phyloP scores from a whole-genome alignment of 108 stramenopile species.

The Nitzschia sp. region DNA sequence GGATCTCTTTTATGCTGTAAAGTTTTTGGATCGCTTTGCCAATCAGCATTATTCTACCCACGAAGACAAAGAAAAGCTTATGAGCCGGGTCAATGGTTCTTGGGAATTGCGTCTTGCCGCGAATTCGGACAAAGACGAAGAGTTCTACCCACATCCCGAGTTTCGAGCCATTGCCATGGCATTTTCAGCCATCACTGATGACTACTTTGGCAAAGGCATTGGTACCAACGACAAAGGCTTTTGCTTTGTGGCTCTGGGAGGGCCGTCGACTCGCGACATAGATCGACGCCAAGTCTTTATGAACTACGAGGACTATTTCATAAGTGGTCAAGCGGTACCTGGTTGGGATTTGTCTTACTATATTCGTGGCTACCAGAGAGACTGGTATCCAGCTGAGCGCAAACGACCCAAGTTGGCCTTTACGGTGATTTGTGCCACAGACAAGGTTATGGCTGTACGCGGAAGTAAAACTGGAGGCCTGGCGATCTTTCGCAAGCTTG shows the following conservation, averaged over 20 bases:
- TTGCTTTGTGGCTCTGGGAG: conserved; percentile 18
- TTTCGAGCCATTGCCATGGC: conserved; percentile 16
- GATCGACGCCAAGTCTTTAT: conserved; percentile 10
- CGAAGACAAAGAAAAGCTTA: background rate
- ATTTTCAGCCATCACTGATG: conserved; percentile 10
- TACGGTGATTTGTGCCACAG: conserved; percentile 11
- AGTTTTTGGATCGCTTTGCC: conserved; percentile 8
- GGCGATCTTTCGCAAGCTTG: conserved; percentile 11
- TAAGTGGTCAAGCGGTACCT: conserved; percentile 8
- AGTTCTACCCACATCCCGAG: conserved; percentile 8
- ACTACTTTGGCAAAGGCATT: conserved; percentile 29
- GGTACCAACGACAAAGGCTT: conserved; percentile 2
- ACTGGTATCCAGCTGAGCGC: conserved; percentile 5
- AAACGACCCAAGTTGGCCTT: conserved; percentile 8
- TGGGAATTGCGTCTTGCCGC: conserved; percentile 11
- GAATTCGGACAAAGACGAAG: conserved; percentile 4
- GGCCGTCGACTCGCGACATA: background rate
- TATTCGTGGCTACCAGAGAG: conserved; percentile 10
- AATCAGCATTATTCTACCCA: background rate
- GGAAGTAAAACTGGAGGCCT: conserved; percentile 23
- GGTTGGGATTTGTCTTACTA: conserved; percentile 23
- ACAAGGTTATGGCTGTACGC: conserved; percentile 11
- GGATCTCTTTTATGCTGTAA: conserved; percentile 16
- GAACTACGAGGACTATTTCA: conserved; percentile 22
- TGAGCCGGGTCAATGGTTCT: conserved; percentile 2